These are phyloP conservation scores for Vinca minor DNA, from an alignment of 257 asterid species.

Conservation along the genomic window DNA sequence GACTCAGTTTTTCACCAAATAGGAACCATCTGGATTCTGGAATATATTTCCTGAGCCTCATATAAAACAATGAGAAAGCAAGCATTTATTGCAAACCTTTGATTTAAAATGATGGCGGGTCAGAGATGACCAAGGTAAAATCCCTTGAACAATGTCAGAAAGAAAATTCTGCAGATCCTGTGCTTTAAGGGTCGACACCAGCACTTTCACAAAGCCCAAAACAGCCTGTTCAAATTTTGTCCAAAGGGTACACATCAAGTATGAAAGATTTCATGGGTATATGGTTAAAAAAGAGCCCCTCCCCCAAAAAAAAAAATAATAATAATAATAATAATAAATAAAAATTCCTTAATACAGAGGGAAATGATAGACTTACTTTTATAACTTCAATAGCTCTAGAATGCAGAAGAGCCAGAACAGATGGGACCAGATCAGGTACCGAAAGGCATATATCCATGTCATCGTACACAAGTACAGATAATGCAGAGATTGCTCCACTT, in stretches of 20 bases:
- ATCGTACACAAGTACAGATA: conserved; percentile 62
- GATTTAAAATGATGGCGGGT: conserved; percentile 81
- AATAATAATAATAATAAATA: no score
- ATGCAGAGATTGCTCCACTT: conserved; percentile 91
- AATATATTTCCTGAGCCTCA: neutral
- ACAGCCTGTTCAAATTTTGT: conserved; percentile 53
- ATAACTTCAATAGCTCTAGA: conserved; percentile 69
- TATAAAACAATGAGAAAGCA: neutral
- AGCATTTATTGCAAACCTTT: conserved; percentile 45
- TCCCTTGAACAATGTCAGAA: conserved; percentile 61
- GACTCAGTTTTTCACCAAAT: neutral
- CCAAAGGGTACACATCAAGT: conserved; percentile 27
- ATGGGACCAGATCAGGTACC: conserved; percentile 64
- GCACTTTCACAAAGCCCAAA: conserved; percentile 86
- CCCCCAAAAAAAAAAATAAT: no score
- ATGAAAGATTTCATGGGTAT: neutral
- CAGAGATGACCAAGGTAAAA: conserved; percentile 83
- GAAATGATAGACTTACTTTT: conserved; percentile 54
- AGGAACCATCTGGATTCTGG: no score
- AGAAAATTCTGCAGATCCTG: conserved; percentile 55
- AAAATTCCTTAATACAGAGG: no score
- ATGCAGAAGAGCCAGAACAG: conserved; percentile 72
- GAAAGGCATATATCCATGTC: conserved; percentile 52
- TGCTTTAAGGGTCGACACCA: conserved; percentile 69
- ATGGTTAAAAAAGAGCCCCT: neutral